Conservation (phyloP, 139 green algal genomes). For the Coccomyxa sp. region DNA sequence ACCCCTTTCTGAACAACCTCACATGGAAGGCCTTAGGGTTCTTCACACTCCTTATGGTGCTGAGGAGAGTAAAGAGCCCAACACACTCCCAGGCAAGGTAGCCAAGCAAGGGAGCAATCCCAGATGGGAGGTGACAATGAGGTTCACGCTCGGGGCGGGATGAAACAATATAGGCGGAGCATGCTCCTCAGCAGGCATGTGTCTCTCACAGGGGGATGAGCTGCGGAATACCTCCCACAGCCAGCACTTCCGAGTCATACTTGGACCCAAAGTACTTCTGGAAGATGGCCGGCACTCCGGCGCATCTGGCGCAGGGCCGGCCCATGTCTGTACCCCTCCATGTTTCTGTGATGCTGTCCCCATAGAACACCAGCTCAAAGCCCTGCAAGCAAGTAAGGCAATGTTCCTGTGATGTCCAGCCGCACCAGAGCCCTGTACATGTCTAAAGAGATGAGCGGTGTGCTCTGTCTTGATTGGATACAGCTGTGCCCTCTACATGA, state of each 20-base stretch:
- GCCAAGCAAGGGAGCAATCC: not conserved
- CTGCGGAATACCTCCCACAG: conserved; percentile 7
- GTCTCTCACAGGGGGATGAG: not conserved
- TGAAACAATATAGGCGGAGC: not conserved
- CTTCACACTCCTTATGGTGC: not conserved
- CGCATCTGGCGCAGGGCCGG: not conserved
- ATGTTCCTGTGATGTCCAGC: too few species aligned
- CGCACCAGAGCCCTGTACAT: too few species aligned
- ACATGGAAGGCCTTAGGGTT: not conserved
- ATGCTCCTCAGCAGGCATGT: not conserved
- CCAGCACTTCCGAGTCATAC: conserved; percentile 12
- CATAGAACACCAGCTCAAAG: conserved; percentile 17
- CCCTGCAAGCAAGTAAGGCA: too few species aligned
- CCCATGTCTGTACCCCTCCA: conserved; percentile 28
- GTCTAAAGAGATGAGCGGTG: too few species aligned
- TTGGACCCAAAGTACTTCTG: conserved; percentile 19
- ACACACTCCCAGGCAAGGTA: not conserved
- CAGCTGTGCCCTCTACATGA: too few species aligned
- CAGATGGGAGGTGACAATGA: not conserved
- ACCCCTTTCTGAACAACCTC: not conserved
- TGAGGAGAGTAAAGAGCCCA: not conserved
- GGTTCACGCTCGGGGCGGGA: not conserved
- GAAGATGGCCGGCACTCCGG: conserved; percentile 3
- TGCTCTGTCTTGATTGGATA: too few species aligned
- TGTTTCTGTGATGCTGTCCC: conserved; percentile 37